Percentiles rank a stretch among this genome's conserved stretches.
Conservation (phyloP, 768 basidiomycete species). For the Mycena amicta region DNA sequence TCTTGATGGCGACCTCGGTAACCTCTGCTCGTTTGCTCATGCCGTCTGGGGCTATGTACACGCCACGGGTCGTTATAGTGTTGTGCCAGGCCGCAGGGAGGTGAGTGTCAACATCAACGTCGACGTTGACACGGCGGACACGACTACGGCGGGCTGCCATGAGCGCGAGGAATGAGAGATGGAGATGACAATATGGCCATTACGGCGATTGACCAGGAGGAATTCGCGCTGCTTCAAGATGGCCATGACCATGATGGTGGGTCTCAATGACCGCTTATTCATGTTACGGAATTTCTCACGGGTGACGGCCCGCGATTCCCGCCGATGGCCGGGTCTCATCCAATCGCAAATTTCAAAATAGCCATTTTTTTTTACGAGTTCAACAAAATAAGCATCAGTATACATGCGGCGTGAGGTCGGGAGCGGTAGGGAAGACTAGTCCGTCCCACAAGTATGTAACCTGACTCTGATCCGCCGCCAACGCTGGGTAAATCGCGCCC, state of each 20-base stretch:
- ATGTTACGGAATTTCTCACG: background rate
- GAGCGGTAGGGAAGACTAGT: background rate
- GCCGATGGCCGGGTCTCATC: too few species aligned
- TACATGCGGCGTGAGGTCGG: background rate
- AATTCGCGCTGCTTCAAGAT: too few species aligned
- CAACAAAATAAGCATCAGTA: background rate
- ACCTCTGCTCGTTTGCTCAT: background rate
- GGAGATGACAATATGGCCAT: background rate
- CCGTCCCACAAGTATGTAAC: background rate
- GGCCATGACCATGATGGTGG: background rate
- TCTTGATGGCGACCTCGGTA: background rate
- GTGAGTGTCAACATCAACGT: background rate
- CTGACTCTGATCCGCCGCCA: background rate
- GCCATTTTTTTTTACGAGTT: background rate
- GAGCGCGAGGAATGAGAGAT: background rate
- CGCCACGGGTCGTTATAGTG: background rate
- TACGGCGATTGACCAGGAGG: too few species aligned
- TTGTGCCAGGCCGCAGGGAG: too few species aligned
- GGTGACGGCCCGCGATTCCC: too few species aligned
- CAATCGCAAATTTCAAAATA: background rate
- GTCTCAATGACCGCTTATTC: background rate
- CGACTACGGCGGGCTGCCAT: background rate
- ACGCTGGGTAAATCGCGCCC: background rate
- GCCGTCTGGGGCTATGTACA: slow-evolving; percentile 4
- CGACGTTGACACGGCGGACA: background rate